These are phyloP conservation scores for Sporobolomyces roseus DNA, from an alignment of 768 basidiomycete genomes.

Conservation along the genomic window DNA sequence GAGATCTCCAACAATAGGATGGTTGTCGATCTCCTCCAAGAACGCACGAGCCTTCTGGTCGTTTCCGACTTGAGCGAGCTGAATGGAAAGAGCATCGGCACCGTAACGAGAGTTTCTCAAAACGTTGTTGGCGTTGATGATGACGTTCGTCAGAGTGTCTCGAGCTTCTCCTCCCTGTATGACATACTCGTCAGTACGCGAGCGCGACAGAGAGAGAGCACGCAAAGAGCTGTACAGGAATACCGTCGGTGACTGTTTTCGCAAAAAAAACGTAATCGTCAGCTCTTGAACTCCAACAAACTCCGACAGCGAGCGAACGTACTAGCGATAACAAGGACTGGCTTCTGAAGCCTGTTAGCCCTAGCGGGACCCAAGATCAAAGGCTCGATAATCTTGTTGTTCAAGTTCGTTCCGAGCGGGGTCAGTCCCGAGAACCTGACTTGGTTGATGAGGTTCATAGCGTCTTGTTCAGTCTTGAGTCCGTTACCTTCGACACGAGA, in stretches of 20 bases:
- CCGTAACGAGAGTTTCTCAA: slow-evolving; percentile 38
- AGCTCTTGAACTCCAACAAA: not conserved
- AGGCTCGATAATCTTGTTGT: slow-evolving; percentile 51
- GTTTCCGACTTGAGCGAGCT: slow-evolving; percentile 34
- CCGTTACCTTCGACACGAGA: slow-evolving; percentile 49
- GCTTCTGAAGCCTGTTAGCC: slow-evolving; percentile 49
- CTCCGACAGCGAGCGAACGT: not conserved
- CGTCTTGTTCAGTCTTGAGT: slow-evolving; percentile 48
- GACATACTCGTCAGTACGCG: not conserved
- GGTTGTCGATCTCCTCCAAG: slow-evolving; percentile 49
- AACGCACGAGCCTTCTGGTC: slow-evolving; percentile 47
- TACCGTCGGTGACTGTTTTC: slow-evolving; percentile 42
- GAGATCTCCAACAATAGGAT: slow-evolving; percentile 49
- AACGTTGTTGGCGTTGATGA: slow-evolving; percentile 22
- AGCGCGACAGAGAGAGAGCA: not conserved
- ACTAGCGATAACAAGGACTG: slow-evolving; percentile 49
- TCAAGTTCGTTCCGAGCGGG: slow-evolving; percentile 42
- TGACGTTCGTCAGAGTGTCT: slow-evolving; percentile 21
- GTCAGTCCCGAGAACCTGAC: slow-evolving; percentile 48
- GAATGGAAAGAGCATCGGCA: slow-evolving; percentile 49
- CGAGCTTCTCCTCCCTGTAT: slow-evolving; percentile 28
- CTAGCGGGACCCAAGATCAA: slow-evolving; percentile 50
- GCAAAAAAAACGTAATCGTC: not conserved
- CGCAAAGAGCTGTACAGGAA: no score
- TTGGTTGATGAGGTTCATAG: slow-evolving; percentile 47